Conservation (phyloP, 2,329 filamentous ascomycete species). For the Alternaria gaisen region DNA sequence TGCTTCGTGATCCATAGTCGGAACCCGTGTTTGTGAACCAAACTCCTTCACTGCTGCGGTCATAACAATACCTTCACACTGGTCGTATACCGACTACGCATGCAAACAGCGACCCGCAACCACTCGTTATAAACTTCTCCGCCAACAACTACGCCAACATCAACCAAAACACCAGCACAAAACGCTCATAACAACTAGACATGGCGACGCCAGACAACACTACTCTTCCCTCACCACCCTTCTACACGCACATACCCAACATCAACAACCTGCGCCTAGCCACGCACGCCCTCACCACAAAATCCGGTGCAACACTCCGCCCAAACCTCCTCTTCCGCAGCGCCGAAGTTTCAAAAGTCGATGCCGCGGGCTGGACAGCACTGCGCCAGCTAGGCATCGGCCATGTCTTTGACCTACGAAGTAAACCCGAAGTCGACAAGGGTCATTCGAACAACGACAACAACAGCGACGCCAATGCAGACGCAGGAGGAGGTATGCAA, state of each 20-base stretch:
- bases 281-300: constrained; percentile 33
- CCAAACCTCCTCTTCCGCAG: constrained; percentile 70
- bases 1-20: background rate
- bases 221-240: constrained; percentile 41
- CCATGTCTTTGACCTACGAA: constrained; percentile 74
- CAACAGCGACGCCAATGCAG: too few species aligned
- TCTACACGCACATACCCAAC: constrained; percentile 41
- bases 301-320: constrained; percentile 55
- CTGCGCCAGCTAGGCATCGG: constrained; percentile 64
- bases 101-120: background rate
- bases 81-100: too few species aligned
- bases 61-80: background rate
- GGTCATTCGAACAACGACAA: constrained; percentile 18
- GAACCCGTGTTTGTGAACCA: background rate
- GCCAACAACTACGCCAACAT: background rate
- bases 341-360: constrained; percentile 65
- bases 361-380: constrained; percentile 28
- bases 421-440: constrained; percentile 65
- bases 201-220: background rate
- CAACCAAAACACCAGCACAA: background rate
- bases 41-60: background rate
- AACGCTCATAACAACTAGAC: background rate
- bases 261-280: constrained; percentile 50
- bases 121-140: too few species aligned
- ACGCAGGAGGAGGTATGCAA: constrained; percentile 24